Conservation (phyloP, 768 basidiomycete species). For the Cystoderma amianthinum region DNA sequence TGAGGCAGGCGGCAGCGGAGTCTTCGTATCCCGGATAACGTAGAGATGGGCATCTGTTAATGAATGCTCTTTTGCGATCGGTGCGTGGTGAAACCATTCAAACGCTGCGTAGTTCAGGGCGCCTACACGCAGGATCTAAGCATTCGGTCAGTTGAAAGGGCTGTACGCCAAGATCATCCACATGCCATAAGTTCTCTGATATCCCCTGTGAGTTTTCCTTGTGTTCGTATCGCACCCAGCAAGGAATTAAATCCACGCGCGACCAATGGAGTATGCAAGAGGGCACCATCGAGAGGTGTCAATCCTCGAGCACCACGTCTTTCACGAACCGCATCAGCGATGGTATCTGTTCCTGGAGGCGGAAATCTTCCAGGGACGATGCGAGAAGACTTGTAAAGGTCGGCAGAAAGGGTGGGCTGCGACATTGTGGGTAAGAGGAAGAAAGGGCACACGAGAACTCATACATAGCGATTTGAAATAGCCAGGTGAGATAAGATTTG, state of each 20-base stretch:
- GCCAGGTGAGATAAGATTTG: no score
- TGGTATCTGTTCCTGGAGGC: background rate
- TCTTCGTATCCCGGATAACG: background rate
- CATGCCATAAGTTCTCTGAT: background rate
- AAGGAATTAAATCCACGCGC: background rate
- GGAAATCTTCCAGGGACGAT: background rate
- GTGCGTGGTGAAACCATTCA: background rate
- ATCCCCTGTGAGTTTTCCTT: background rate
- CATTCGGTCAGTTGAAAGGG: background rate
- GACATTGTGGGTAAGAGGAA: background rate
- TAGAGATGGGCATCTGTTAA: background rate
- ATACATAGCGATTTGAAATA: no score
- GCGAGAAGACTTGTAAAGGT: background rate
- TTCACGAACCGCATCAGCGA: background rate
- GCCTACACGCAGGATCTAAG: background rate
- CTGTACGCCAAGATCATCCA: background rate
- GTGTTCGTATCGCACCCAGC: background rate
- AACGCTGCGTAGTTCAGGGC: background rate
- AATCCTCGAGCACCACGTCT: background rate
- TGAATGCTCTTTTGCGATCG: background rate
- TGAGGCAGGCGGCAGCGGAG: background rate
- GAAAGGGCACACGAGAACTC: no score
- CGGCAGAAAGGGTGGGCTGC: background rate
- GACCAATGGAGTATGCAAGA: background rate
- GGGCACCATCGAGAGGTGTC: constrained; percentile 1